Evolutionary conservation across 768 basidiomycete species (phyloP).

Genomic region (Mycena latifolia): DNA sequence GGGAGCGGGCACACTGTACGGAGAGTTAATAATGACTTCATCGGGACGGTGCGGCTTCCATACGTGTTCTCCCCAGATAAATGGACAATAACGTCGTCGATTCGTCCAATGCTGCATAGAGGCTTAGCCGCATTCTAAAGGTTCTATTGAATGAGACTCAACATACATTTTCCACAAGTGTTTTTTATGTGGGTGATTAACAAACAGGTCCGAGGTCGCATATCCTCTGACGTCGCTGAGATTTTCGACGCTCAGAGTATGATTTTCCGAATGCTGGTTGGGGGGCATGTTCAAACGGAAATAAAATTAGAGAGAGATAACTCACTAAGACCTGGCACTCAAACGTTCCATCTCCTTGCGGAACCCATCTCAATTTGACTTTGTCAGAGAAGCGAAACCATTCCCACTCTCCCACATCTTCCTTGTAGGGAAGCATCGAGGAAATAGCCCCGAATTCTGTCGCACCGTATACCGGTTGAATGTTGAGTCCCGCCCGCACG

Average conservation of each 20-base stretch:
- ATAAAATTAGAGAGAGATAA: neutral
- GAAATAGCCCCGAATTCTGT: neutral
- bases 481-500: neutral
- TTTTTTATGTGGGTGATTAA: neutral
- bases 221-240: neutral
- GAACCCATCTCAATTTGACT: neutral
- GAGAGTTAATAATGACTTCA: too few species aligned
- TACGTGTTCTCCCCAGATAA: neutral
- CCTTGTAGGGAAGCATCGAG: neutral
- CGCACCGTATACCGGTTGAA: neutral
- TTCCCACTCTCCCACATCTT: neutral
- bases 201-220: neutral
- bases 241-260: neutral
- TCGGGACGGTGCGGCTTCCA: too few species aligned
- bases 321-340: slow-evolving; percentile 4
- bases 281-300: neutral
- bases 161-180: neutral
- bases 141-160: too few species aligned
- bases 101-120: neutral
- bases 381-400: neutral
- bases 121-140: too few species aligned
- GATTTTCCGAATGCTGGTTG: neutral
- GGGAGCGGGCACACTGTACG: neutral
- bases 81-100: neutral
- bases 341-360: neutral